Base-by-base conservation (phyloP, 2,329 filamentous ascomycete genomes). In the Cordyceps javanica region DNA sequence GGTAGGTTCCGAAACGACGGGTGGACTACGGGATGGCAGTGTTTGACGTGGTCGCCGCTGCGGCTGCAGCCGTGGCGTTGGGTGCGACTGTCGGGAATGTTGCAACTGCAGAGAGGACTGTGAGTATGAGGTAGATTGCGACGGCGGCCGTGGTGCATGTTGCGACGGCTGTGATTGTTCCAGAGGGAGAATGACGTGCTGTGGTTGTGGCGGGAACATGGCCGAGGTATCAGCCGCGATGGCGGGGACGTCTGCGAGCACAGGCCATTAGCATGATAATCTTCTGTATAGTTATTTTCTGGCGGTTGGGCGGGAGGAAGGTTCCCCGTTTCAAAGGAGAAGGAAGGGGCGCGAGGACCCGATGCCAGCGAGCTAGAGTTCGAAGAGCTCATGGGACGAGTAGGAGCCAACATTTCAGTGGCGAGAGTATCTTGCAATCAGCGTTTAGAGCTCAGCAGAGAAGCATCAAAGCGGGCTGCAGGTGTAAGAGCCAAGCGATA, bases 401-500 rank as follows among this genome's bases (percentile, higher is more conserved):
- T 19, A n/a, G 36, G n/a, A n/a, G n/a, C n/a, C n/a, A n/a, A n/a
- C n/a, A n/a, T n/a, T n/a, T n/a, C n/a, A n/a, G n/a, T n/a, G n/a
- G n/a, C n/a, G n/a, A n/a, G n/a, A n/a, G n/a, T n/a, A n/a, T n/a
- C n/a, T n/a, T n/a, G n/a, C n/a, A n/a, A n/a, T n/a, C n/a, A n/a
- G n/a, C n/a, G n/a, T n/a, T n/a, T 26, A 6, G 14, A 38, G 1
- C 6, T 3, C 13, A 26, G 16, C 3, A 4, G 25, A 44, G 5
- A 13, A 21, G 2, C 14, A 14, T 44, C 5, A 28, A 48, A n/a
- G 19, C 14, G 13, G 49, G 28, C 21, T 25, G 39, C 38, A 28
- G 51, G 16, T 38, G 25, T 11, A 45, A 54, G 51, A 54, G 51
- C 19, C 39, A 54, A 54, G 39, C 34, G 51, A 44, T 13, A 54